Evolutionary conservation across 2,329 filamentous ascomycete species (phyloP).

Genomic region (Scytalidium sp.): DNA sequence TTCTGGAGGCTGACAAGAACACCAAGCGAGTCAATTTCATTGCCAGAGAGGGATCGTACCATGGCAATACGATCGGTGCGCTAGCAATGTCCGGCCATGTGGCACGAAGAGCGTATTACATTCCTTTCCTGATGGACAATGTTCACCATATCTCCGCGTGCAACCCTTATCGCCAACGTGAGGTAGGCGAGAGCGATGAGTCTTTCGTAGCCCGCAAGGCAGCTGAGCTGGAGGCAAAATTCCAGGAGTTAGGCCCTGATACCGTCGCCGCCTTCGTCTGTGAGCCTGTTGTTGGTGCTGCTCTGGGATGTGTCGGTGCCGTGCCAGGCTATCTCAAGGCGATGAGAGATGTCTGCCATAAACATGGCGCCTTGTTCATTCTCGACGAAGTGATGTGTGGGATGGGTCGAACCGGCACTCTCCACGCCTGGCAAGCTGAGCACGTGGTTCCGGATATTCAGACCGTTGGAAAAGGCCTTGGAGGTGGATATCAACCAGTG

Average conservation of each 20-base stretch:
- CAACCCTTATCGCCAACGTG: constrained; percentile 58
- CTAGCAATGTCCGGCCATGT: constrained; percentile 58
- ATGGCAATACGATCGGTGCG: constrained; percentile 66
- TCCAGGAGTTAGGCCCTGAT: constrained; percentile 55
- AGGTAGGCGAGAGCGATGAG: constrained; percentile 45
- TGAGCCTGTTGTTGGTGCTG: constrained; percentile 66
- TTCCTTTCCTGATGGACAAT: constrained; percentile 51
- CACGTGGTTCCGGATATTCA: constrained; percentile 60
- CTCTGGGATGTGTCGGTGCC: constrained; percentile 66
- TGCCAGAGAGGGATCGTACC: constrained; percentile 62
- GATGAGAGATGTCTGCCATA: constrained; percentile 65
- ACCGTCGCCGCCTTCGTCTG: constrained; percentile 65
- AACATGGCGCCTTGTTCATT: constrained; percentile 71
- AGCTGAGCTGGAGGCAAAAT: constrained; percentile 60
- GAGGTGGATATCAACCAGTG: constrained; percentile 60
- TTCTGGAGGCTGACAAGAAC: constrained; percentile 46
- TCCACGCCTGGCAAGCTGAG: constrained; percentile 55
- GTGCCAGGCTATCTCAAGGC: constrained; percentile 67
- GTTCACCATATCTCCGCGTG: constrained; percentile 59
- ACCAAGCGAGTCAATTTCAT: constrained; percentile 58
- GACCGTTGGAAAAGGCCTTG: constrained; percentile 64
- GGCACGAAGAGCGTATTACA: constrained; percentile 55
- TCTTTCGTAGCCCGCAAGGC: constrained; percentile 57
- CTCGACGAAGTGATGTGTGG: constrained; percentile 71
- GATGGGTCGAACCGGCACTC: constrained; percentile 47